Percentiles rank a stretch among this genome's conserved stretches.
Evolutionary conservation across 805 yeast species (phyloP).

Genomic region (Teunomyces tritomae): DNA sequence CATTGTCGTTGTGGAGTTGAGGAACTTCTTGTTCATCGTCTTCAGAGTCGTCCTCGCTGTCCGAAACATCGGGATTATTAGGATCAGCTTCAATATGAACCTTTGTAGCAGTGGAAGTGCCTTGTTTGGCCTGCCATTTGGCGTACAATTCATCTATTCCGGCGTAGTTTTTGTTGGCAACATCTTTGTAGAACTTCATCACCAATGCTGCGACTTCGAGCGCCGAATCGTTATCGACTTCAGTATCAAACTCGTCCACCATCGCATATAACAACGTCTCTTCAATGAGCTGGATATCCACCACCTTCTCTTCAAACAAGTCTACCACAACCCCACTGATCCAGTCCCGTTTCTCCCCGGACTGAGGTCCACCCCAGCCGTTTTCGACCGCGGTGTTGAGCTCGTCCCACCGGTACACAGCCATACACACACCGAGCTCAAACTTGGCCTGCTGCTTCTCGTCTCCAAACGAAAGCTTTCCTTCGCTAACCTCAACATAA

Average conservation of each 20-base stretch:
- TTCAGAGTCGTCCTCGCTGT: constrained; percentile 44
- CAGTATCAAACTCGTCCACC: constrained; percentile 92
- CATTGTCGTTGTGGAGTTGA: constrained; percentile 25
- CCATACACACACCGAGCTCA: constrained; percentile 91
- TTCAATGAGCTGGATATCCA: constrained; percentile 79
- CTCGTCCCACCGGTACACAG: constrained; percentile 87
- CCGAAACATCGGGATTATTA: constrained; percentile 55
- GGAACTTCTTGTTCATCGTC: constrained; percentile 42
- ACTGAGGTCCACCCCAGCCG: constrained; percentile 93
- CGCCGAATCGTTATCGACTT: constrained; percentile 87
- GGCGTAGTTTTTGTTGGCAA: constrained; percentile 49
- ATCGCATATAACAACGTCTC: constrained; percentile 83
- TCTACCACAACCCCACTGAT: constrained; percentile 79
- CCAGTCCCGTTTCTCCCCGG: constrained; percentile 94
- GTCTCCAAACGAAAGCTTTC: constrained; percentile 42
- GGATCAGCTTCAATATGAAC: constrained; percentile 60
- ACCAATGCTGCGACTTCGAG: constrained; percentile 67
- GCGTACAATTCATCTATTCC: constrained; percentile 58
- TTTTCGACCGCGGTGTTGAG: constrained; percentile 85
- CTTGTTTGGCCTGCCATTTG: constrained; percentile 56
- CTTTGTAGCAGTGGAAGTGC: constrained; percentile 27
- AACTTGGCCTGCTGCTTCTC: constrained; percentile 78
- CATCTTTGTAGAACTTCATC: constrained; percentile 63
- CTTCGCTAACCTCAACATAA: constrained; percentile 52
- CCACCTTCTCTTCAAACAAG: constrained; percentile 61